Conservation (phyloP, 2,329 filamentous ascomycete species). For the Uncinocarpus reesii region DNA sequence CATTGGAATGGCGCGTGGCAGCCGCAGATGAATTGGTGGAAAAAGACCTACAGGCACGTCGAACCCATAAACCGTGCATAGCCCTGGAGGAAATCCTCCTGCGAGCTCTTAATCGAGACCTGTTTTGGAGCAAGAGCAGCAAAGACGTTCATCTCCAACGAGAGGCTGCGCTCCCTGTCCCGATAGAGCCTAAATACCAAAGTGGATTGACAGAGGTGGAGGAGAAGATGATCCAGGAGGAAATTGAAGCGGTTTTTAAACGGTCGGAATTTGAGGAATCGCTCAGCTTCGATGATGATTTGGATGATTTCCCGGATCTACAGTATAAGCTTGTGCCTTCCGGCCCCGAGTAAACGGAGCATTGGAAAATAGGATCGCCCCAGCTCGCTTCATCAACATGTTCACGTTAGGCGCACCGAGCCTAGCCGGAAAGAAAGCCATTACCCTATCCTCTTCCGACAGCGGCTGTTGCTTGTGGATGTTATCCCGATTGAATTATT, state of each 20-base stretch:
- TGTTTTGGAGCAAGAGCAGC: not conserved
- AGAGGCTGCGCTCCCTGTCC: not conserved
- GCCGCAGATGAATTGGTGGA: not conserved
- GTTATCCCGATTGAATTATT: too few relatives aligned
- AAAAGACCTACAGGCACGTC: not conserved
- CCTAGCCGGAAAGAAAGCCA: not conserved
- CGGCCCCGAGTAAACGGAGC: too few relatives aligned
- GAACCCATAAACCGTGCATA: not conserved
- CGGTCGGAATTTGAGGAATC: not conserved
- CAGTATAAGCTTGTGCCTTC: not conserved
- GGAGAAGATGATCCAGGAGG: not conserved
- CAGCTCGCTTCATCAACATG: not conserved
- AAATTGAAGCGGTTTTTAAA: not conserved
- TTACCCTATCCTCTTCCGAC: not conserved
- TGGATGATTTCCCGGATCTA: slow-evolving; percentile 1
- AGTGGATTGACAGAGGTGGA: not conserved
- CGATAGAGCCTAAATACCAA: not conserved
- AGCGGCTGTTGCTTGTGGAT: not conserved
- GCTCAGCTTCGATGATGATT: not conserved
- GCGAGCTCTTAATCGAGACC: not conserved
- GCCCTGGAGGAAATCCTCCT: not conserved
- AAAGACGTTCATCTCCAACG: not conserved
- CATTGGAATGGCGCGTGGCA: not conserved
- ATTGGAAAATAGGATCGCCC: too few relatives aligned
- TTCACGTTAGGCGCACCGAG: too few relatives aligned